Conservation (phyloP, 2,329 filamentous ascomycete genomes). For the Anthostomella pinea region DNA sequence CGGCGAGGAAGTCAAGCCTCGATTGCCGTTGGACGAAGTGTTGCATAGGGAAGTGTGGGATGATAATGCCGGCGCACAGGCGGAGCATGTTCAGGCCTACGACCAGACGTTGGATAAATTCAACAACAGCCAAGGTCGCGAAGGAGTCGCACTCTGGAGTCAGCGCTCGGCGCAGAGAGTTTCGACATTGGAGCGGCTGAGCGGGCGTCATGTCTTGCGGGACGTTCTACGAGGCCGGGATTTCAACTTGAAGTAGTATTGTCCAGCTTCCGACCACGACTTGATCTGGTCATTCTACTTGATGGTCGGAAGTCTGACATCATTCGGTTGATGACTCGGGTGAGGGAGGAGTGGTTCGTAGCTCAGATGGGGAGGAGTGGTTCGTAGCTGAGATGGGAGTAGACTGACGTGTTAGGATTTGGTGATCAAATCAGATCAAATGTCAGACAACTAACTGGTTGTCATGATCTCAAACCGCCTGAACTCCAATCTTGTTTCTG, state of each 20-base stretch:
- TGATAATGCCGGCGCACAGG: conserved; percentile 10
- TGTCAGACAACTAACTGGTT: too few relatives aligned
- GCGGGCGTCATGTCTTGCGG: conserved; percentile 27
- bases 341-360: too few relatives aligned
- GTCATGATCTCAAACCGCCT: too few relatives aligned
- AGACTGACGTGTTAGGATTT: too few relatives aligned
- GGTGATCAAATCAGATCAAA: too few relatives aligned
- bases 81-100: conserved; percentile 21
- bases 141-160: conserved; percentile 27
- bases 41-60: conserved; percentile 28
- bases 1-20: conserved; percentile 29
- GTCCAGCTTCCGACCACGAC: too few relatives aligned
- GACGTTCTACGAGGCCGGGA: conserved; percentile 23
- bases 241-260: conserved; percentile 24
- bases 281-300: too few relatives aligned
- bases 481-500: too few relatives aligned
- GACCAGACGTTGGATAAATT: conserved; percentile 25
- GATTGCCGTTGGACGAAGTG: conserved; percentile 26
- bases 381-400: too few relatives aligned
- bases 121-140: conserved; percentile 24
- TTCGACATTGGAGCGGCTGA: conserved; percentile 26
- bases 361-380: too few relatives aligned
- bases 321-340: too few relatives aligned
- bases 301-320: too few relatives aligned
- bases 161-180: conserved; percentile 25